Evolutionary conservation across 2,329 filamentous ascomycete species (phyloP), one percentile per base, ranked within the genome.

Genomic region (Neoscytalidium dimidiatum): DNA sequence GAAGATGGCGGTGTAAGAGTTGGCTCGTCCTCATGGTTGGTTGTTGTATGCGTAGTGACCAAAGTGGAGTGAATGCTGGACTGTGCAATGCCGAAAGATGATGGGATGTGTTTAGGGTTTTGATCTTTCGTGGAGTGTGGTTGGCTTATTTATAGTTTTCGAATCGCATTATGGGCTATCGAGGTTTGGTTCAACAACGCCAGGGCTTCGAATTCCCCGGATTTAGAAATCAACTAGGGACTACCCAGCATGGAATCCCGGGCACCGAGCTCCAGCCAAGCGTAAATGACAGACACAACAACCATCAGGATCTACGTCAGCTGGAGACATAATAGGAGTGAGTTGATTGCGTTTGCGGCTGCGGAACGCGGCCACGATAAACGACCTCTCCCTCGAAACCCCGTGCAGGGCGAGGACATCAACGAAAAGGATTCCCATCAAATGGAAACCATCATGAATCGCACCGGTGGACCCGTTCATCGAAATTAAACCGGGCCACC

Each of bases 391-490:
- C 63, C 52, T 65, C 44, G 29, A 44, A 7, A 23, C 13, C 53
- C 29, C 46, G 53, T 53, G 23, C 63, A 51, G 17, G 63, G 63
- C 62, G 44, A 43, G n/a, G 13, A 3, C 53, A 26, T 26, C 63
- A 61, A 65, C 44, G 63, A 61, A 61, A 65, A 64, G 43, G 11
- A 38, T 17, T 49, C 8, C 28, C n/a, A n/a, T 17, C 8, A 5
- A 9, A n/a, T 6, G 4, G 38, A 29, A 23, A 60, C 38, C 56
- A 70, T 52, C 67, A 68, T 69, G 69, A 68, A 70, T 68, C 67
- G 56, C 66, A 43, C 67, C 72, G 62, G 67, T 69, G 71, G 74
- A 68, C 68, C 66, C 69, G 72, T 72, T 72, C 71, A 73, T 75
- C 69, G 71, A 73, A 64, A 70, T 68, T 74, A 71, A 70, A 69